Conservation (phyloP, 306 rosid genomes). For the Inga leiocalycina region DNA sequence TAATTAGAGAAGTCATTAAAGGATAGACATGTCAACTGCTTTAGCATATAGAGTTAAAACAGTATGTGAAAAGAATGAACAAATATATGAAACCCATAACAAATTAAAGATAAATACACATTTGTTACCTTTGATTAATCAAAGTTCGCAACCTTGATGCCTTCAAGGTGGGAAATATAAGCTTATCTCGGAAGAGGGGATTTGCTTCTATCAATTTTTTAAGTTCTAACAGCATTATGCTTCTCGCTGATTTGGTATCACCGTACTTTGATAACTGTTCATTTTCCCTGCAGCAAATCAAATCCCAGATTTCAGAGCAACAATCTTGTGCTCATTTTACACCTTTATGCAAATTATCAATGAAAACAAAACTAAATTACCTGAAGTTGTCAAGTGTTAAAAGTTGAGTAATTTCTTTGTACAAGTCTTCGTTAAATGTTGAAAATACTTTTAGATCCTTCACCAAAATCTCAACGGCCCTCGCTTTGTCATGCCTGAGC, state of each 20-base stretch:
- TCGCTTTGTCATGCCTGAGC: slow-evolving; percentile 55
- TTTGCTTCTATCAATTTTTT: slow-evolving; percentile 71
- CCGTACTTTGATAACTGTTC: slow-evolving; percentile 69
- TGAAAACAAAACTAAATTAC: slow-evolving; percentile 41
- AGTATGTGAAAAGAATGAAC: slow-evolving; percentile 5
- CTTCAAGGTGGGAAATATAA: slow-evolving; percentile 58
- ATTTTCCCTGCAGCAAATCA: slow-evolving; percentile 65
- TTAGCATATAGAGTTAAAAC: neutral
- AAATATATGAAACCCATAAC: neutral
- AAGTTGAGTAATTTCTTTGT: slow-evolving; percentile 76
- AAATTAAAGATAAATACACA: slow-evolving; percentile 1
- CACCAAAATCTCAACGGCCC: slow-evolving; percentile 69
- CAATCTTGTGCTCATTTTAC: neutral
- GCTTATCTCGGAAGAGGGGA: slow-evolving; percentile 71
- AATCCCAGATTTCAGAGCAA: slow-evolving; percentile 15
- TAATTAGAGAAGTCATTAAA: neutral
- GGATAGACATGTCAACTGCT: neutral
- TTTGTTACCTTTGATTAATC: slow-evolving; percentile 69
- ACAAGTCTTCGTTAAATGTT: slow-evolving; percentile 62
- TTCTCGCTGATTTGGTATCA: slow-evolving; percentile 67
- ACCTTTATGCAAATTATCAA: neutral
- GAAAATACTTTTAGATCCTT: slow-evolving; percentile 69
- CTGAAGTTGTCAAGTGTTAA: slow-evolving; percentile 71
- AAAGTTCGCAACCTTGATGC: slow-evolving; percentile 65
- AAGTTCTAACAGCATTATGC: slow-evolving; percentile 64